Percentiles rank a stretch among this genome's conserved stretches.
Conservation (phyloP, 2,329 filamentous ascomycete genomes). For the Cercospora sesami region DNA sequence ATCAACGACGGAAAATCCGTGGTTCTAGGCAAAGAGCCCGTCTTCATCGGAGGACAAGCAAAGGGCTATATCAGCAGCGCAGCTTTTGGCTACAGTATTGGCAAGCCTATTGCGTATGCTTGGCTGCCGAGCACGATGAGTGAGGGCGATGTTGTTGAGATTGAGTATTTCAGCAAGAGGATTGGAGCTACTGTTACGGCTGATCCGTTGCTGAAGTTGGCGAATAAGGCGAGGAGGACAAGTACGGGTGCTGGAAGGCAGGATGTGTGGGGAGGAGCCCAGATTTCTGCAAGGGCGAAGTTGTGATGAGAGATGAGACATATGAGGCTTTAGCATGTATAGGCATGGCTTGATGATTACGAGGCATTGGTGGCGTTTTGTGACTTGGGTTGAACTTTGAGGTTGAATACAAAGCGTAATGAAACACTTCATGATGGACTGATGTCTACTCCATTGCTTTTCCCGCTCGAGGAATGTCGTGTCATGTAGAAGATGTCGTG, state of each 20-base stretch:
- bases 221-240: neutral
- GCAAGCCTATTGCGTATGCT: slow-evolving; percentile 61
- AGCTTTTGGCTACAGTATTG: slow-evolving; percentile 60
- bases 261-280: slow-evolving; percentile 2
- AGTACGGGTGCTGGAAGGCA: slow-evolving; percentile 3
- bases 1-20: slow-evolving; percentile 59
- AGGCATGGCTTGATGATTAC: slow-evolving; percentile 7
- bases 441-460: no score
- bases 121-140: slow-evolving; percentile 53
- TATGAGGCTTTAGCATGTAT: neutral
- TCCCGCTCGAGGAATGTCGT: no score
- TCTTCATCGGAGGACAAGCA: slow-evolving; percentile 51
- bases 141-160: slow-evolving; percentile 55
- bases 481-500: no score
- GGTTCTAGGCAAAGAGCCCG: slow-evolving; percentile 63
- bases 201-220: slow-evolving; percentile 11
- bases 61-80: slow-evolving; percentile 62
- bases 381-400: neutral
- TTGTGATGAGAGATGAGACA: slow-evolving; percentile 2
- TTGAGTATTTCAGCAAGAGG: slow-evolving; percentile 61
- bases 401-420: neutral
- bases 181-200: slow-evolving; percentile 54
- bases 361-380: neutral
- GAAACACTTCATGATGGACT: neutral
- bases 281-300: slow-evolving; percentile 16